Evolutionary conservation across 352 stramenopile genomes (phyloP).

Genomic region (Phytophthora citricola): DNA sequence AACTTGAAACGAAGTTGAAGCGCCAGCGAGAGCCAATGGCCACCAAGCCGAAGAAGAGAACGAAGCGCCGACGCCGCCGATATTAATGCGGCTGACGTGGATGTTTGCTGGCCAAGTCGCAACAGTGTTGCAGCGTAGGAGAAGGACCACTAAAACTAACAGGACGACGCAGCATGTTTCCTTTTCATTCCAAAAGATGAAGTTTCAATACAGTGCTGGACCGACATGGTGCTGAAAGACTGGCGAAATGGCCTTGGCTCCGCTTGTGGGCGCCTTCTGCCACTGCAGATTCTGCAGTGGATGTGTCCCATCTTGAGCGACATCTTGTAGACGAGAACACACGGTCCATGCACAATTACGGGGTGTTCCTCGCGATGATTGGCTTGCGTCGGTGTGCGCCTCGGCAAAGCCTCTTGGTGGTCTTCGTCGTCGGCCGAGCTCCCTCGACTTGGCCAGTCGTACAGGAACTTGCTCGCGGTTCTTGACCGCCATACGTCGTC

Average conservation of each 20-base stretch:
- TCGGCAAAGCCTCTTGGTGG: slow-evolving; percentile 18
- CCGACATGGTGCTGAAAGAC: background rate
- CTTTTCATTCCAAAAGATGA: too few species aligned
- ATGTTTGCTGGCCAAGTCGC: background rate
- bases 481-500: background rate
- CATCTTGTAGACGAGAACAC: slow-evolving; percentile 4
- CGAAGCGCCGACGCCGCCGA: slow-evolving; percentile 16
- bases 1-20: slow-evolving; percentile 17
- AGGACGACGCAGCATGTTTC: too few species aligned
- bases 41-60: slow-evolving; percentile 1
- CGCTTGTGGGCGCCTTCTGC: too few species aligned
- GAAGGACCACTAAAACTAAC: too few species aligned
- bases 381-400: slow-evolving; percentile 13
- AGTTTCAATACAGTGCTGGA: too few species aligned
- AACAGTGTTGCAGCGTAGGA: too few species aligned
- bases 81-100: background rate
- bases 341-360: slow-evolving; percentile 17
- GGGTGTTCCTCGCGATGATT: slow-evolving; percentile 15
- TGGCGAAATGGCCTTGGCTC: slow-evolving; percentile 9
- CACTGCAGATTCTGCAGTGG: background rate
- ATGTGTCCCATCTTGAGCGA: slow-evolving; percentile 1
- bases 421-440: slow-evolving; percentile 15
- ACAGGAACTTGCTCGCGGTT: slow-evolving; percentile 1
- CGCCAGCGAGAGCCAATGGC: slow-evolving; percentile 8
- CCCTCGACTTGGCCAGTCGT: slow-evolving; percentile 15